Conservation (phyloP, 768 basidiomycete species). For the Vararia minispora region DNA sequence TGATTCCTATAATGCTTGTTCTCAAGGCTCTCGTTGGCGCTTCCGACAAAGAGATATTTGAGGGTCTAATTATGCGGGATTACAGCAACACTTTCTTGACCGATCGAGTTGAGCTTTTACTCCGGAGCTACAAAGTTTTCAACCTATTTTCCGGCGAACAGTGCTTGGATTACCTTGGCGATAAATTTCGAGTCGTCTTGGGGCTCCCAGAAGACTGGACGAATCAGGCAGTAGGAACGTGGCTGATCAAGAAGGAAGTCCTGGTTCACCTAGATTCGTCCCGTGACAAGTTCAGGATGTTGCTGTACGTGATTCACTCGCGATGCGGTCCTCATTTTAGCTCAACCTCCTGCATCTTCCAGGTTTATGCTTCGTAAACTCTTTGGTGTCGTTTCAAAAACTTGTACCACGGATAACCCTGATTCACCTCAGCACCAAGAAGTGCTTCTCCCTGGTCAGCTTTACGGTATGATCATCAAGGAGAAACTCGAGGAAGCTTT, state of each 20-base stretch:
- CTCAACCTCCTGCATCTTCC: background rate
- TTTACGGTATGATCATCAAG: constrained; percentile 98
- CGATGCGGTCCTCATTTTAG: background rate
- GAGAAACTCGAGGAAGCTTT: constrained; percentile 90
- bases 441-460: constrained; percentile 81
- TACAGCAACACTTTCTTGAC: constrained; percentile 96
- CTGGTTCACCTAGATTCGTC: constrained; percentile 82
- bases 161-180: constrained; percentile 90
- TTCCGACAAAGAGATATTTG: constrained; percentile 93
- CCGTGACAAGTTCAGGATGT: constrained; percentile 89
- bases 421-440: constrained; percentile 99
- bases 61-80: constrained; percentile 93
- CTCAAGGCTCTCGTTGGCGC: constrained; percentile 88
- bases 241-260: constrained; percentile 75
- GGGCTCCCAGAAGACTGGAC: constrained; percentile 90
- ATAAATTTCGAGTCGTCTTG: constrained; percentile 91
- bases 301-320: constrained; percentile 51
- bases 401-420: constrained; percentile 90
- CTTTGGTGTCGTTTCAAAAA: constrained; percentile 80
- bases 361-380: constrained; percentile 98
- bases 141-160: constrained; percentile 78
- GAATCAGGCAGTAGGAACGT: constrained; percentile 69
- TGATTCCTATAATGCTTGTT: constrained; percentile 93
- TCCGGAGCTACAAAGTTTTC: constrained; percentile 94
- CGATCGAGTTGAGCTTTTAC: constrained; percentile 87